Conservation (phyloP, 192 early-diverging fungal genomes). For the Linnemannia schmuckeri region DNA sequence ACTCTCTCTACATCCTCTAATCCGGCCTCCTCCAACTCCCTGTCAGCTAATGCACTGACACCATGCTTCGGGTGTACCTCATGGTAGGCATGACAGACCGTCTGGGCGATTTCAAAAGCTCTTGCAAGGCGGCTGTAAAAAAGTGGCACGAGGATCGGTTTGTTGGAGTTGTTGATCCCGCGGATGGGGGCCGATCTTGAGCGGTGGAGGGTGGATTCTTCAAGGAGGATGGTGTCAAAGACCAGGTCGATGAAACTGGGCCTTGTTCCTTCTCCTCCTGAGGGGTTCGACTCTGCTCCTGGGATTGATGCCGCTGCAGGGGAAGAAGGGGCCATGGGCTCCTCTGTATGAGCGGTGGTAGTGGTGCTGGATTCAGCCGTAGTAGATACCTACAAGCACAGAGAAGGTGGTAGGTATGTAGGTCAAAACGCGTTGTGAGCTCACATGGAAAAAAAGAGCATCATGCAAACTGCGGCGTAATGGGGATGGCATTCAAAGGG, state of each 20-base stretch:
- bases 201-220: conserved; percentile 9
- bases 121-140: not conserved
- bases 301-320: not conserved
- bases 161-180: not conserved
- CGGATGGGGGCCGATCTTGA: not conserved
- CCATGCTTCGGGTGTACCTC: not conserved
- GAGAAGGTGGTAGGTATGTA: no score
- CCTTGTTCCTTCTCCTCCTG: not conserved
- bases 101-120: conserved; percentile 8
- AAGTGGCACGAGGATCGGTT: not conserved
- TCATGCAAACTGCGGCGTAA: no score
- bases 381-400: not conserved
- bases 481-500: no score
- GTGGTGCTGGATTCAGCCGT: not conserved
- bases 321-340: not conserved
- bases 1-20: not conserved
- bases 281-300: not conserved
- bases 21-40: not conserved
- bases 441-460: no score
- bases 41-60: not conserved
- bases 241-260: conserved; percentile 5
- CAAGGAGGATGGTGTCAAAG: conserved; percentile 15
- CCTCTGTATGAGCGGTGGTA: not conserved
- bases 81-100: not conserved
- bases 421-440: no score